These are phyloP conservation scores for Exophiala viscosa DNA, from an alignment of 2,329 filamentous ascomycete species.

Conservation along the genomic window DNA sequence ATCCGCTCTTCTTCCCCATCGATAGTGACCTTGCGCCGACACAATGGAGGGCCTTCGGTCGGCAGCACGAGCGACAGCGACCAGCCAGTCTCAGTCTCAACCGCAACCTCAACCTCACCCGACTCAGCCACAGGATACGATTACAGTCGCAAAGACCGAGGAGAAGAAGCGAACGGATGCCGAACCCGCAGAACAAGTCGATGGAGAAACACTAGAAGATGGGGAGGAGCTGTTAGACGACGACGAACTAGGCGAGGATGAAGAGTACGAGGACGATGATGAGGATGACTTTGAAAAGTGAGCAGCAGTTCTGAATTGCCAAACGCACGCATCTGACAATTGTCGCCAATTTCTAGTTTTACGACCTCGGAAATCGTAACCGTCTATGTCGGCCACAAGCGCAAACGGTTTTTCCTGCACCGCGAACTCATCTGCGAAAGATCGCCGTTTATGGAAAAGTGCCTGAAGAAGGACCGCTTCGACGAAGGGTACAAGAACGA, in stretches of 20 bases:
- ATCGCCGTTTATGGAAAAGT: constrained; percentile 49
- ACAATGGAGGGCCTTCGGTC: too few relatives aligned
- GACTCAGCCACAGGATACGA: too few relatives aligned
- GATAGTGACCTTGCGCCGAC: too few relatives aligned
- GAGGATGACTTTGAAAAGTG: constrained; percentile 25
- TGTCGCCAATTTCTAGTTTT: constrained; percentile 9
- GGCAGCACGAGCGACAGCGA: too few relatives aligned
- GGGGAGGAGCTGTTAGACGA: constrained; percentile 9
- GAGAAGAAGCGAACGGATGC: background rate
- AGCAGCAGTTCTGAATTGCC: background rate
- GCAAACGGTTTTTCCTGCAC: constrained; percentile 23
- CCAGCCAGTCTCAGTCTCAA: too few relatives aligned
- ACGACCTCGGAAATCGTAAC: constrained; percentile 36
- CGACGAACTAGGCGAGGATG: background rate
- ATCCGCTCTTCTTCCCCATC: too few relatives aligned
- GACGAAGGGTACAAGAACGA: constrained; percentile 46
- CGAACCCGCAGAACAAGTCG: background rate
- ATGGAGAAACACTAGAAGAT: constrained; percentile 4
- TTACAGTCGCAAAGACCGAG: background rate
- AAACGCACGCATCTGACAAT: background rate
- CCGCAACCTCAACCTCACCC: too few relatives aligned
- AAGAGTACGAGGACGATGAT: constrained; percentile 17
- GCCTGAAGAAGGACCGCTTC: constrained; percentile 46
- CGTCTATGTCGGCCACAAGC: constrained; percentile 47
- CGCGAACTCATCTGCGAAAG: constrained; percentile 40